Percentiles rank a stretch among this genome's conserved stretches.
These are phyloP conservation scores for Brasenia schreberi DNA, from an alignment of 164 flowering plant species.

Conservation along the genomic window DNA sequence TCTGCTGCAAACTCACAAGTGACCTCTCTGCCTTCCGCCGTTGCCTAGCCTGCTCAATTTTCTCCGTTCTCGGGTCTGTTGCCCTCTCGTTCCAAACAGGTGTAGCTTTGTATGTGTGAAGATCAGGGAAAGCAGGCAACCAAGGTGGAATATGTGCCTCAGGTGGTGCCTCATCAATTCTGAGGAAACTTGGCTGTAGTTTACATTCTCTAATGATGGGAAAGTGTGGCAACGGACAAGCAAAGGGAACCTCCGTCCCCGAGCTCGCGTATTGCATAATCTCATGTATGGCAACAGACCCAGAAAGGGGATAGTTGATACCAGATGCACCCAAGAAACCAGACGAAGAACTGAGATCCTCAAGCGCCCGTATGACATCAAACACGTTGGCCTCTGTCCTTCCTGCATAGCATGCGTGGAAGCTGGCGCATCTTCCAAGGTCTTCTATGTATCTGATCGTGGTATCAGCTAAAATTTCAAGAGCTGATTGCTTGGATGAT, in stretches of 20 bases:
- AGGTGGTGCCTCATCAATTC: conserved; percentile 55
- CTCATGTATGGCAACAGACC: conserved; percentile 42
- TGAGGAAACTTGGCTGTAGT: conserved; percentile 48
- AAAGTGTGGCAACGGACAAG: conserved; percentile 52
- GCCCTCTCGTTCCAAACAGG: conserved; percentile 78
- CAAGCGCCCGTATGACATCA: conserved; percentile 66
- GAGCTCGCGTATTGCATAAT: conserved; percentile 26
- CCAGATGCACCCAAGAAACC: conserved; percentile 69
- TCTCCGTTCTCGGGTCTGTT: conserved; percentile 56
- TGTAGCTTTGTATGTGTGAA: conserved; percentile 62
- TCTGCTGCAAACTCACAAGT: conserved; percentile 77
- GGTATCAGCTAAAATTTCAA: conserved; percentile 47
- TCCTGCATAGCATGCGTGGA: conserved; percentile 43
- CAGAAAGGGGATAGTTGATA: conserved; percentile 25
- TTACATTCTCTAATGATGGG: conserved; percentile 36
- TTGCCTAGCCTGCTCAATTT: conserved; percentile 72
- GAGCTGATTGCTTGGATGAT: conserved; percentile 55
- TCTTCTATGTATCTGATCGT: conserved; percentile 36
- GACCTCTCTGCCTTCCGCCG: conserved; percentile 87
- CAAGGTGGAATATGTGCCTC: conserved; percentile 67
- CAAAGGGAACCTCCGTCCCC: conserved; percentile 64
- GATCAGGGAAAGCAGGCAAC: conserved; percentile 96
- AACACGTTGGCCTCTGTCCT: conserved; percentile 56
- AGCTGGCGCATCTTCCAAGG: conserved; percentile 43
- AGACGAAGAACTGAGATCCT: conserved; percentile 37